Base-by-base conservation (phyloP, 2,329 filamentous ascomycete genomes). In the Orbilia blumenaviensis region DNA sequence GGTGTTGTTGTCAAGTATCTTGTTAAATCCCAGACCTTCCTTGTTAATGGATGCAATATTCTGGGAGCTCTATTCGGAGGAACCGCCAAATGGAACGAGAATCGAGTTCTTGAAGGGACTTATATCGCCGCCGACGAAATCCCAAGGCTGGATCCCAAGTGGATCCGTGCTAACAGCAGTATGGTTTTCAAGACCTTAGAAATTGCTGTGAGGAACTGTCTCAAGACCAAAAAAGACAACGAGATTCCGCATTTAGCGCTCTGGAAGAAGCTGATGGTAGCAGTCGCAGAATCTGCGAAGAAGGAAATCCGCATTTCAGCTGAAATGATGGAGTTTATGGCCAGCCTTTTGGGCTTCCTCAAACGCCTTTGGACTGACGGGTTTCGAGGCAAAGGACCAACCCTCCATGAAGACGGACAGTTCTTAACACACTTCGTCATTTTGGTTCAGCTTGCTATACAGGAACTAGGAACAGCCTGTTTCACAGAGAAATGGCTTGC, bases 261-360 rank as follows among this genome's bases (percentile, higher is more conserved):
- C 2, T 87, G 89, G 82, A 86, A 84, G 66, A 87, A 86, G 61
- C 89, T 92, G 58, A 84, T 86, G 62, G 88, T 88, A 68, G 84
- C 84, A 14, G 81, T 94, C n/a, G 86, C 87, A 7, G 85, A 88
- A 58, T 85, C 87, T 0, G 86, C 87, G 16, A 91, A 88, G 78
- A 96, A 97, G 83, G 95, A 99, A 82, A 91, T 99, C 79, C 96
- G 94, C 80, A 90, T 94, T 5, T 93, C 93, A 0, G 87, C 88
- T 10, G 94, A 98, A 77, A 92, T 93, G 0, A 91, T 92, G 80
- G 88, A 89, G 76, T 94, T 94, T 72, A 87, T 97, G 77, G 90
- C 91, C 21, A 86, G 88, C 44, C 86, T 93, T 21, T 86, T 94
- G 58, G 89, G 89, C 44, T 83, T 93, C 21, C 84, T 97, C 5